Evolutionary conservation across 306 rosid species (phyloP).

Genomic region (Cicer pinnatifidum): DNA sequence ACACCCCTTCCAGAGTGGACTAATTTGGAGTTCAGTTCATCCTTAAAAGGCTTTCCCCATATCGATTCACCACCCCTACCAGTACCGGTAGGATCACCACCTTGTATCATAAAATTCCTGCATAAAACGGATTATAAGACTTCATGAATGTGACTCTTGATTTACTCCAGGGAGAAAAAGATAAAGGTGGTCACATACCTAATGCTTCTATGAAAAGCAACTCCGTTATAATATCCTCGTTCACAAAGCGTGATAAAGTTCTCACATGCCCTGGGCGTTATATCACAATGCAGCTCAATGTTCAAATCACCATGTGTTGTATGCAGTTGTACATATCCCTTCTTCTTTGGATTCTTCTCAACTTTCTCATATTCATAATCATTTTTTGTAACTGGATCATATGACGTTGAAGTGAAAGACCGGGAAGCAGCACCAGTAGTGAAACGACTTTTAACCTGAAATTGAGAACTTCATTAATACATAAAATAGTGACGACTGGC

Average conservation of each 20-base stretch:
- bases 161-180: conserved; percentile 26
- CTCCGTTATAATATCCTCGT: conserved; percentile 89
- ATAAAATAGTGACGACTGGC: background rate
- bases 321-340: conserved; percentile 91
- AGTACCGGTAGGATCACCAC: conserved; percentile 97
- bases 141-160: conserved; percentile 24
- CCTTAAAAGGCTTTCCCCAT: conserved; percentile 94
- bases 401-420: conserved; percentile 94
- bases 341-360: conserved; percentile 94
- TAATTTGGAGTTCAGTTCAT: conserved; percentile 91
- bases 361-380: conserved; percentile 91
- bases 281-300: conserved; percentile 94
- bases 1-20: conserved; percentile 93
- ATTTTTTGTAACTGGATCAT: conserved; percentile 86
- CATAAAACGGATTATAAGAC: conserved; percentile 35
- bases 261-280: conserved; percentile 90
- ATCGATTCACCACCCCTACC: conserved; percentile 97
- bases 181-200: conserved; percentile 53
- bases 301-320: conserved; percentile 96
- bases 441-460: conserved; percentile 85
- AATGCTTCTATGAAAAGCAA: conserved; percentile 84
- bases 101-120: conserved; percentile 98
- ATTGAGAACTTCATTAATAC: conserved; percentile 38
- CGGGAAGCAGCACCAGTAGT: conserved; percentile 98
- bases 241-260: conserved; percentile 96